Base-by-base conservation (phyloP, 1,284 basidiomycete genomes). In the Ceratobasidium sp. region DNA sequence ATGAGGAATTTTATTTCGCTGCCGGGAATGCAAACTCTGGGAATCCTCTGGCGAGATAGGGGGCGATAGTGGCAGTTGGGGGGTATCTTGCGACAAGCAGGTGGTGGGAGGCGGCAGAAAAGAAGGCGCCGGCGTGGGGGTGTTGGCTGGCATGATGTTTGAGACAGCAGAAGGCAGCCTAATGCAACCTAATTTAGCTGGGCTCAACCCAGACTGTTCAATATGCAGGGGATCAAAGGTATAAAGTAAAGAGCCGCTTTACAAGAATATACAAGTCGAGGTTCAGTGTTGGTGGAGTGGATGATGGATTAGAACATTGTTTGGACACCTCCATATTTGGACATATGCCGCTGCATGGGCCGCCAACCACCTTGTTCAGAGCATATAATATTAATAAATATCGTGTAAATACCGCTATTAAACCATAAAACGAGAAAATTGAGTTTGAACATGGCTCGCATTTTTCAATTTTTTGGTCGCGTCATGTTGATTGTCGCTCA, bases 241-340 rank as follows among this genome's bases (percentile, higher is more conserved):
- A 31, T 31, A 32, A 32, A 31, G 5, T 53, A 32, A 53, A 27
- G 50, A 27, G 29, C 25, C 13, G 22, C 6, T 55, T 55, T 38
- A 55, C 31, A 55, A 31, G 25, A 40, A 27, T 53, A 31, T 53
- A 53, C 53, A 55, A 57, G 27, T 22, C 32, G 2, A 32, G 6
- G 25, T 38, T 2, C 42, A 43, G 22, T 32, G 56, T 42, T 31
- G 45, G 47, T 47, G 58, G 22, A 34, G 60, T 65, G 42, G 60
- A 17, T 54, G 27, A 6, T n/a, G 34, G 43, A 49, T 65, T 49
- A 35, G 49, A 65, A 65, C 60, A 65, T 65, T 52, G 60, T 65
- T 65, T 65, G 60, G 34, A 53, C 60, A 53, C 35, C n/a, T 3
- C 60, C 29, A 49, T 35, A 65, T 65, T 65, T 52, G 60, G 60